Evolutionary conservation across 2,329 filamentous ascomycete genomes (phyloP), one percentile per base, ranked within the genome.

Genomic region (Pseudogymnoascus pannorum): DNA sequence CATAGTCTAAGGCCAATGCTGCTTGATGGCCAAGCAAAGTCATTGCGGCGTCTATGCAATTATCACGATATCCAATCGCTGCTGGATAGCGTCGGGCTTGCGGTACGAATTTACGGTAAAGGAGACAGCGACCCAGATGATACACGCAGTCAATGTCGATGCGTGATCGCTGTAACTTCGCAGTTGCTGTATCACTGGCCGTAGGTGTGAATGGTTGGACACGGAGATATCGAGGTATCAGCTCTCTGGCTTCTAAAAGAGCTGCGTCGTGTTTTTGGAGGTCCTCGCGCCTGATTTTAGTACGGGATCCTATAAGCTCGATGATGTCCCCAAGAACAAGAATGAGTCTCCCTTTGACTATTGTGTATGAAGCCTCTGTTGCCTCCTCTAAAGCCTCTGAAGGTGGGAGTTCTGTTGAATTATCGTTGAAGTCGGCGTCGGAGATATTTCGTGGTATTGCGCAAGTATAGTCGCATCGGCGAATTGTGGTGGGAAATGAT

Each of bases 21-120:
- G 57, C 35, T 57, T 64, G 63, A 36, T 64, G 61, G 11, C 14
- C 4, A 9, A 64, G 40, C 8, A 64, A 22, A 5, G 5, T 35
- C 57, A 64, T 18, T 18, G 63, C 63, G 14, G 63, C 60, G 9
- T 61, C 35, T 20, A 63, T 58, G 20, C 62, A 60, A 12, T 57
- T 35, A 14, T 42, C 24, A 3, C 54, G 60, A 35, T 62, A 63
- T 48, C 16, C 29, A 8, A 60, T 60, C 29, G 57, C 33, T 11
- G 31, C 20, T 14, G 54, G n/a, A 14, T 62, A 33, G 4, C 36
- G 44, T 31, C 54, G 54, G 12, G 60, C 60, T 26, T 24, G 54
- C 18, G 36, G 42, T 16, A 62, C 18, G 22, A 54, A 63, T 12
- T 57, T 62, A 8, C 60, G 18, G 20, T 61, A 61, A 4, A 63